Conservation (phyloP, 192 early-diverging fungal genomes). For the Podila epigama region DNA sequence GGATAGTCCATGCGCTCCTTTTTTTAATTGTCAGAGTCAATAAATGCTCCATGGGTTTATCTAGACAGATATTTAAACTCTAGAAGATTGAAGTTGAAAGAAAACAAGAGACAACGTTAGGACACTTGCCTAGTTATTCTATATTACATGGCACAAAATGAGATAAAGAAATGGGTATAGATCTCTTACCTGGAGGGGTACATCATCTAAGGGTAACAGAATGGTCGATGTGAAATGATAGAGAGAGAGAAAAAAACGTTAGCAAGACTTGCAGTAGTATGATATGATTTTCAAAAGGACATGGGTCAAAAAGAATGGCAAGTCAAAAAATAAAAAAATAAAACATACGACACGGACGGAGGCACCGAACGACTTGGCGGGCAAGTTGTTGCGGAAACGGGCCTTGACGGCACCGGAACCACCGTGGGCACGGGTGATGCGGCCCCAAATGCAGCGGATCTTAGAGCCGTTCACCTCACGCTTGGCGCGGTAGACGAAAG, state of each 20-base stretch:
- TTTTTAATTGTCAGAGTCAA: constrained; percentile 45
- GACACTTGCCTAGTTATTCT: not conserved
- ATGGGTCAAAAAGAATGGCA: too few species aligned
- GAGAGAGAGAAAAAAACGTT: not conserved
- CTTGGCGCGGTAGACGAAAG: constrained; percentile 97
- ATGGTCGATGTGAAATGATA: not conserved
- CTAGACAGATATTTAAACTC: constrained; percentile 45
- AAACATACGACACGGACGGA: constrained; percentile 87
- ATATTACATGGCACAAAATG: too few species aligned
- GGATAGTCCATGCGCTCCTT: constrained; percentile 1
- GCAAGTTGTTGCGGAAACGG: constrained; percentile 97
- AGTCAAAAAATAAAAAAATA: not conserved
- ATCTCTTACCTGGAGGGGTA: constrained; percentile 49
- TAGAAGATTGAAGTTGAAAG: constrained; percentile 1
- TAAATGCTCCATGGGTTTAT: constrained; percentile 48
- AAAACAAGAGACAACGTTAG: not conserved
- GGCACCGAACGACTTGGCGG: constrained; percentile 93
- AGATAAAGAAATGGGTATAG: not conserved
- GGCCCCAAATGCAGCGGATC: constrained; percentile 98
- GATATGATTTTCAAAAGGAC: too few species aligned
- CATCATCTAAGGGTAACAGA: constrained; percentile 32
- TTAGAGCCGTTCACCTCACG: constrained; percentile 86
- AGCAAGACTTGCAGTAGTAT: not conserved
- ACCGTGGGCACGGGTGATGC: constrained; percentile 94
- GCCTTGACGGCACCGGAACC: constrained; percentile 96